phyloP scores from a whole-genome alignment of 2,329 filamentous ascomycete genomes.

The Aspergillus sp. region DNA sequence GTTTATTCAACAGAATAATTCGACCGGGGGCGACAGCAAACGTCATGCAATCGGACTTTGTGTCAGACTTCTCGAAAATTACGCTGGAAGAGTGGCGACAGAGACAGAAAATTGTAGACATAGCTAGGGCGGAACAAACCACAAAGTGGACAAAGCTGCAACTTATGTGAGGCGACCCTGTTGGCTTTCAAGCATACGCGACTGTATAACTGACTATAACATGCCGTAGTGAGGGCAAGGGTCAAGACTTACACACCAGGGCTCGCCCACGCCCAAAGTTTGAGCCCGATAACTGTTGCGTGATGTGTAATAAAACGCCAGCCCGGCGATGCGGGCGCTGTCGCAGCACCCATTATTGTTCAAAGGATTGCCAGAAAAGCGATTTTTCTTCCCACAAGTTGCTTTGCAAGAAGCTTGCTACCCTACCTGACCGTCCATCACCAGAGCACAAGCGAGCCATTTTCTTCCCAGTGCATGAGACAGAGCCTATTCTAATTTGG shows the following conservation, averaged over 20 bases:
- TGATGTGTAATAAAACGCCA: neutral
- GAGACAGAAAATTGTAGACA: too few species aligned
- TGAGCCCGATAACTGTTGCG: neutral
- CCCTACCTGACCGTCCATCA: slow-evolving; percentile 8
- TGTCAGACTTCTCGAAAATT: neutral
- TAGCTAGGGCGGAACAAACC: too few species aligned
- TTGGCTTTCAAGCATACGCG: too few species aligned
- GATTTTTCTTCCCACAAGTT: slow-evolving; percentile 12
- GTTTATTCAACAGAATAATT: neutral
- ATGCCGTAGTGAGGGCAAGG: too few species aligned
- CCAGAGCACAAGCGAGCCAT: slow-evolving; percentile 13
- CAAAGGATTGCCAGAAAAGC: neutral
- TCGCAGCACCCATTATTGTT: neutral
- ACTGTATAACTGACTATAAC: too few species aligned
- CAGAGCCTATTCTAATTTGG: slow-evolving; percentile 8
- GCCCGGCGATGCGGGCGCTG: neutral
- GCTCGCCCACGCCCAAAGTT: neutral
- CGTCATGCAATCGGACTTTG: slow-evolving; percentile 3
- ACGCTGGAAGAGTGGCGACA: neutral
- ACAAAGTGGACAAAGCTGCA: too few species aligned
- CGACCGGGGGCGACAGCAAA: neutral
- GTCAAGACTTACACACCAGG: too few species aligned
- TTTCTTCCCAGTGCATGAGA: slow-evolving; percentile 3
- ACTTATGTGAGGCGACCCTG: too few species aligned
- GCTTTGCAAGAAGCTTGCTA: slow-evolving; percentile 12